Evolutionary conservation across 192 early-diverging fungal species (phyloP).

Genomic region (Endogone sp.): DNA sequence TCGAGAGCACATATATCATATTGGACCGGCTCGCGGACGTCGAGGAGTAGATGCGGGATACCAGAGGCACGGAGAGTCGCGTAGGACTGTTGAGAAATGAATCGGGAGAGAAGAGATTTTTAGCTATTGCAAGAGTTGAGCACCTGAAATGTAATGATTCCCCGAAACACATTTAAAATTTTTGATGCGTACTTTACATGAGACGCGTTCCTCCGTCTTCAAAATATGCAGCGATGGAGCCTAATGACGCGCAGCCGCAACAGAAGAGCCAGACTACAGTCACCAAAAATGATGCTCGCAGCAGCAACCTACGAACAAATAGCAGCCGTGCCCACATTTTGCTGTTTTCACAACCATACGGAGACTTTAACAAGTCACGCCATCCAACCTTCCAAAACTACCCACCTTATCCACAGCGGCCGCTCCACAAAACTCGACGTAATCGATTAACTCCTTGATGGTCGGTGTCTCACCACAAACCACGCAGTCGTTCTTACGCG

Average conservation of each 20-base stretch:
- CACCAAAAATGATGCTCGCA: no score
- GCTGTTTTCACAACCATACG: conserved; percentile 1
- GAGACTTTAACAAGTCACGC: no score
- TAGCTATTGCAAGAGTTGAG: neutral
- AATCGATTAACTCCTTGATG: conserved; percentile 81
- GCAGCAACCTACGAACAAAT: no score
- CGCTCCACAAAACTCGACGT: conserved; percentile 86
- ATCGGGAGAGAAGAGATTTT: neutral
- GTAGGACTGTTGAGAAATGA: conserved; percentile 30
- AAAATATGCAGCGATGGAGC: conserved; percentile 1
- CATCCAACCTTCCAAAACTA: conserved; percentile 11
- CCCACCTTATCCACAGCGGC: conserved; percentile 71
- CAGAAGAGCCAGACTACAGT: neutral
- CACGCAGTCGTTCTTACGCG: conserved; percentile 63
- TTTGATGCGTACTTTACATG: conserved; percentile 2
- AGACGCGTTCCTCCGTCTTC: neutral
- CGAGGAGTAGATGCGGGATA: conserved; percentile 73
- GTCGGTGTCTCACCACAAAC: conserved; percentile 87
- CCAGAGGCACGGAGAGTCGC: conserved; percentile 22
- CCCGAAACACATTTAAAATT: no score
- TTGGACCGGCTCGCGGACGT: conserved; percentile 84
- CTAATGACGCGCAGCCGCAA: neutral
- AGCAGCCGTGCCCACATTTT: no score
- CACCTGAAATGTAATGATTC: no score
- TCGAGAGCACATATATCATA: conserved; percentile 81